phyloP scores from a whole-genome alignment of 2,329 filamentous ascomycete species.

The Nectriaceae sp. region DNA sequence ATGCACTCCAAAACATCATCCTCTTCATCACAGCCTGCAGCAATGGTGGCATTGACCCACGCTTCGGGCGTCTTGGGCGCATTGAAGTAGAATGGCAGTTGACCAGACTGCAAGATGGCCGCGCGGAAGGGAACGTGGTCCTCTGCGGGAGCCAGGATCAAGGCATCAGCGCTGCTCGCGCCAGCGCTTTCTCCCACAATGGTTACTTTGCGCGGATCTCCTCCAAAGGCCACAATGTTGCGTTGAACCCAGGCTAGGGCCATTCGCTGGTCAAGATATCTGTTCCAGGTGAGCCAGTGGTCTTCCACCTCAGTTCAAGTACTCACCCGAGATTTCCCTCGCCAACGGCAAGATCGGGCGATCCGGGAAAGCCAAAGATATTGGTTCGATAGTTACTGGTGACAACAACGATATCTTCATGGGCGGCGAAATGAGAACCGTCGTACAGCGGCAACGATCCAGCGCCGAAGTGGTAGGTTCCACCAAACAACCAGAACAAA shows the following conservation, averaged over 20 bases:
- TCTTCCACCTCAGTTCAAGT: no score
- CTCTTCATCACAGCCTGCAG: slow-evolving; percentile 9
- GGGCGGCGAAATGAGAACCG: no score
- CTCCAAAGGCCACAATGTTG: no score
- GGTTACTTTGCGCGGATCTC: no score
- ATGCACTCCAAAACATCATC: slow-evolving; percentile 22
- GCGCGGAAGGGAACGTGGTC: slow-evolving; percentile 29
- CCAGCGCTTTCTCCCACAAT: no score
- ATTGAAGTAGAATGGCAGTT: slow-evolving; percentile 7
- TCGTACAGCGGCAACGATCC: no score
- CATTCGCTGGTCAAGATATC: no score
- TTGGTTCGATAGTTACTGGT: slow-evolving; percentile 48
- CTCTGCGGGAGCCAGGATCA: slow-evolving; percentile 28
- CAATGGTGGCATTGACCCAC: slow-evolving; percentile 16
- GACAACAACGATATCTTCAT: slow-evolving; percentile 48
- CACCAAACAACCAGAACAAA: no score
- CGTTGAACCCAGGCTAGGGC: no score
- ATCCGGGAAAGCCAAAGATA: slow-evolving; percentile 43
- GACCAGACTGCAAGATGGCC: slow-evolving; percentile 30
- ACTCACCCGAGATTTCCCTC: slow-evolving; percentile 27
- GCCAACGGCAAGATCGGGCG: slow-evolving; percentile 19
- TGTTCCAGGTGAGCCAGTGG: neutral
- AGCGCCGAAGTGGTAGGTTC: no score
- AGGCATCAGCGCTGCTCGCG: slow-evolving; percentile 51
- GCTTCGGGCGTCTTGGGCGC: slow-evolving; percentile 4